Base-by-base conservation (phyloP, 768 basidiomycete species). In the Trametes villosa region DNA sequence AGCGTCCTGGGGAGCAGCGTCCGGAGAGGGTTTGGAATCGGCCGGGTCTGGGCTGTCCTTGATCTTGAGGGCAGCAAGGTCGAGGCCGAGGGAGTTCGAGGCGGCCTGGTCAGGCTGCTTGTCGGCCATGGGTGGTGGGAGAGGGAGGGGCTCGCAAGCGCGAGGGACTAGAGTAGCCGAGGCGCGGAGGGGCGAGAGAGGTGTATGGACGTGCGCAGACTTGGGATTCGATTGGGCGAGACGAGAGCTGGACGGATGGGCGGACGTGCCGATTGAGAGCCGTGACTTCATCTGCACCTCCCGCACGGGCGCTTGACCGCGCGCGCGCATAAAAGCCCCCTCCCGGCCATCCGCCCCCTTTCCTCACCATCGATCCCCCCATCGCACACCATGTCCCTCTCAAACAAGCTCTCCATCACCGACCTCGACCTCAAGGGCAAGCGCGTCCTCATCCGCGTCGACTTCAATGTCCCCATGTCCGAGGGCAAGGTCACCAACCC, bases 401-500 rank as follows among this genome's bases (percentile, higher is more conserved):
- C 96, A 26, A 94, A 89, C 79, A 98, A 98, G 76, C 85, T 98
- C 67, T 84, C 91, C 63, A 92, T 98, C 77, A 91, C 87, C 63
- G 96, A 98, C 77, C 80, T 96, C 72, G 84, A 89, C 67, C 87
- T 98, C 82, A 86, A 85, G 66, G 89, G 80, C 70, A 94, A 91
- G 76, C 91, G 92, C 65, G 92, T 95, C 67, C 89, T 96, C 71
- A 92, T 96, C 72, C 91, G 94, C 67, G 95, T 96, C 66, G 94
- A 96, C 80, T 96, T 96, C 81, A 96, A 96, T 73, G 94, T 96
- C 61, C 94, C 94, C 63, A 88, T 93, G 78, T 84, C 89, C 69
- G 89, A 93, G 72, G 90, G 89, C 49, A 88, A 88, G 72, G 95
- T 98, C 82, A 96, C 96, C 45, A 99, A 98, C 79, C 89, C 94